Conservation (phyloP, 805 yeast species). For the Saccharomycopsis malanga region DNA sequence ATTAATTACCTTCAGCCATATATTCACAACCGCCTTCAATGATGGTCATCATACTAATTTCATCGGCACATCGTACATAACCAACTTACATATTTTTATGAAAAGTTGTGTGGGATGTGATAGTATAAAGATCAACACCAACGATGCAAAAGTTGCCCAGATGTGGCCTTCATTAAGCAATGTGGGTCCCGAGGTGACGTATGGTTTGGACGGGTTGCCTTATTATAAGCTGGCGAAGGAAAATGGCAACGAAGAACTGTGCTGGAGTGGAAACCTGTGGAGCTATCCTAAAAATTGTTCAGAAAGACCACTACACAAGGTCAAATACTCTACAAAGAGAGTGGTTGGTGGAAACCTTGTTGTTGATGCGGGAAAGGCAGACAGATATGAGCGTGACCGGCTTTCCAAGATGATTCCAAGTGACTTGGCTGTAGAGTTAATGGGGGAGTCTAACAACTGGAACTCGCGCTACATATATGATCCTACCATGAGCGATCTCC, state of each 20-base stretch:
- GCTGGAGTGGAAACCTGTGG: neutral
- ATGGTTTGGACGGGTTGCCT: conserved; percentile 14
- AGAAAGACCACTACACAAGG: conserved; percentile 2
- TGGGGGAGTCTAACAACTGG: conserved; percentile 7
- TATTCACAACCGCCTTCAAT: too few species aligned
- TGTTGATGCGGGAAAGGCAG: neutral
- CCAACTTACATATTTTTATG: too few species aligned
- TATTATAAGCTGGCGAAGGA: neutral
- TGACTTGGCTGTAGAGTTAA: neutral
- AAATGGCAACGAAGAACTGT: neutral
- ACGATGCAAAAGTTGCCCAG: neutral
- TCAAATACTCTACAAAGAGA: conserved; percentile 9
- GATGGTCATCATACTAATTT: too few species aligned
- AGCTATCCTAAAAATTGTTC: neutral
- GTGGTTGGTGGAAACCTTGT: neutral
- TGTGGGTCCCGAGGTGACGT: conserved; percentile 9
- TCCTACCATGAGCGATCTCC: conserved; percentile 1
- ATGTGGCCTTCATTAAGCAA: conserved; percentile 18
- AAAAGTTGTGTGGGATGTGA: too few species aligned
- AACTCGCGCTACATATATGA: conserved; percentile 9
- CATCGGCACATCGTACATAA: too few species aligned
- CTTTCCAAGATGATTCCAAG: neutral
- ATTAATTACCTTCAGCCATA: too few species aligned
- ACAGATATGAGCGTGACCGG: neutral
- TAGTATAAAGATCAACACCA: too few species aligned